Percentiles rank a stretch among this genome's conserved stretches.
Conservation (phyloP, 2,329 filamentous ascomycete species). For the Botrytis elliptica region DNA sequence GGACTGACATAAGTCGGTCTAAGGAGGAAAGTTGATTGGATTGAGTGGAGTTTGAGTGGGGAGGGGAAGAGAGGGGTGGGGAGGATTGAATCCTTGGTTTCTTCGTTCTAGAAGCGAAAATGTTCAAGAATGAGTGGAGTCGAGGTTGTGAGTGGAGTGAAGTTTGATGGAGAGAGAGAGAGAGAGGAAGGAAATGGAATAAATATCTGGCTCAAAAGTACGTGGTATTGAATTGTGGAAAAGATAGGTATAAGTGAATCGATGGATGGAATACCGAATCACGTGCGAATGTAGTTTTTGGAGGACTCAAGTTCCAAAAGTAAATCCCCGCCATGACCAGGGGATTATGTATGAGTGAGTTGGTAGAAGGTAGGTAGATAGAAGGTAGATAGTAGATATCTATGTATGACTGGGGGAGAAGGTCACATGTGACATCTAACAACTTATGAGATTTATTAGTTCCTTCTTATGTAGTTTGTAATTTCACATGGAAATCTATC, state of each 20-base stretch:
- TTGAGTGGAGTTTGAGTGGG: background rate
- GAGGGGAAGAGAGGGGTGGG: background rate
- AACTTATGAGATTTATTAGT: no score
- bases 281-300: no score
- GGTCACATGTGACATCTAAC: no score
- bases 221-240: no score
- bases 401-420: no score
- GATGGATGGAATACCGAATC: no score
- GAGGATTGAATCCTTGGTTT: background rate
- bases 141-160: background rate
- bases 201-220: no score
- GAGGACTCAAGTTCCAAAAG: background rate
- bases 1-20: slow-evolving; percentile 14
- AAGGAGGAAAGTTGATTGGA: background rate
- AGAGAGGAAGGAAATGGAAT: background rate
- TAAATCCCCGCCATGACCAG: background rate
- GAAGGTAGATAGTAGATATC: no score
- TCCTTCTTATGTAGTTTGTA: no score
- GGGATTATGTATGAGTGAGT: background rate
- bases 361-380: no score
- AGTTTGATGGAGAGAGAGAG: background rate
- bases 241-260: background rate
- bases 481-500: no score
- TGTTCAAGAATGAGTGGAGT: background rate
- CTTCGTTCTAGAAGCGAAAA: slow-evolving; percentile 16